Evolutionary conservation across 495 filamentous ascomycete species (phyloP), one percentile per base, ranked within the genome.

Genomic region (Chaetomidium leptoderma): DNA sequence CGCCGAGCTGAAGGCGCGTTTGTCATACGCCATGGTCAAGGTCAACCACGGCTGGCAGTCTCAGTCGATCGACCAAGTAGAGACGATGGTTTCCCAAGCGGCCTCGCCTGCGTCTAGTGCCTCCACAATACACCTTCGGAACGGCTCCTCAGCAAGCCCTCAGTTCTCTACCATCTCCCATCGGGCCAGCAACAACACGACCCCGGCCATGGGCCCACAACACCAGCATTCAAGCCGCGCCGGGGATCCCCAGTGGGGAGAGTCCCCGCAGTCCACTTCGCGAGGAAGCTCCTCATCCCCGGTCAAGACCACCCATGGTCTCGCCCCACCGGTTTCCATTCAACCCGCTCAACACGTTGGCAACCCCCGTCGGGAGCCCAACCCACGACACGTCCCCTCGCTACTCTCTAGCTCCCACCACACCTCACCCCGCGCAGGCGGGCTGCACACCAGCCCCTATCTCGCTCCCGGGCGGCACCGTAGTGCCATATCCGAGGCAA

Each of bases 1-100:
- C 30, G 81, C 83, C 36, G 84, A 90, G 64, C 79, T 97, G 24
- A 85, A 83, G 59, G 81, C 89, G 7, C 86, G 90, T 50, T 76
- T 97, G 13, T 88, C 89, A 6, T 95, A 96, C 69, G 91, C 90
- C 35, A 89, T 92, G 75, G 81, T 92, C 63, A 95, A 95, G 69
- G 85, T 97, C 37, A 86, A 92, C 71, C 84, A 93, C 68, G 89
- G 87, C 49, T 90, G 89, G 80, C 85, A 92, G 73, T 79, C 81
- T 13, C 83, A 82, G 58, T 80, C 78, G 27, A 78, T 88, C 53
- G 81, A 84, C 45, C 83, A 92, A 58, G 76, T 88, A n/a, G 86
- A 91, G 64, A 76, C 82, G 14, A 73, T 86, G 24, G 78, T 86
- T 21, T 84, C 86, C 4, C 83, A 86, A 54, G 79, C 75, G 37